Base-by-base conservation (phyloP, 768 basidiomycete genomes). In the Naematelia encephala region DNA sequence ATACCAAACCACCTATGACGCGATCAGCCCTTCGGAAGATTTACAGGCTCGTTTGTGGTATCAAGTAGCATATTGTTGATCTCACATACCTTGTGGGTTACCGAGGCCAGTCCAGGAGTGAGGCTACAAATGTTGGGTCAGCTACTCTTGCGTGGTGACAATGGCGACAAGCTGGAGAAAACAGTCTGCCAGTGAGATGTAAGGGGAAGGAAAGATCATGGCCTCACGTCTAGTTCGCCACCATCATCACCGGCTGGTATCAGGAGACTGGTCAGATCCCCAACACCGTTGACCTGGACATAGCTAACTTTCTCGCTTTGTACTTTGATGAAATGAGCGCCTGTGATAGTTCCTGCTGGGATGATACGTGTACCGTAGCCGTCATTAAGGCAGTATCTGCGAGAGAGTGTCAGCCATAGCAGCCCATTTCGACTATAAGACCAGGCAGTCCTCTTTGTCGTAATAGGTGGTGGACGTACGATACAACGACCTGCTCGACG, bases 291-390 rank as follows among this genome's bases (percentile, higher is more conserved):
- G 13, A 77, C 76, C 65, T 80, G 80, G 42, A 80, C 78, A 56
- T 80, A 80, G 27, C 78, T 76, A 4, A 79, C 77, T 23, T 79
- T 78, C 43, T 66, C 64, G 50, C 57, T 69, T 26, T 58, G 58
- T 47, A 74, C 72, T 63, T 79, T 75, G 63, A 80, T 78, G 55
- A 79, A 80, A 67, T 80, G 80, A 5, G 79, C 80, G 26, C 78
- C 74, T 12, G 59, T 63, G 68, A 80, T 67, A 12, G 79, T 71
- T 5, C 80, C 79, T 22, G 75, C 56, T 29, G 80, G 80, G 54
- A 80, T 78, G 26, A 78, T 58, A 39, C 79, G 75, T 14, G 79
- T 77, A n/a, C 79, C 79, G 61, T 79, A 79, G 10, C 79, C 77
- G 53, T 71, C 66, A 60, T 84, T 71, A 55, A 71, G 48, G 62